phyloP scores from a whole-genome alignment of 257 asterid genomes.

The Nicotiana paniculata region DNA sequence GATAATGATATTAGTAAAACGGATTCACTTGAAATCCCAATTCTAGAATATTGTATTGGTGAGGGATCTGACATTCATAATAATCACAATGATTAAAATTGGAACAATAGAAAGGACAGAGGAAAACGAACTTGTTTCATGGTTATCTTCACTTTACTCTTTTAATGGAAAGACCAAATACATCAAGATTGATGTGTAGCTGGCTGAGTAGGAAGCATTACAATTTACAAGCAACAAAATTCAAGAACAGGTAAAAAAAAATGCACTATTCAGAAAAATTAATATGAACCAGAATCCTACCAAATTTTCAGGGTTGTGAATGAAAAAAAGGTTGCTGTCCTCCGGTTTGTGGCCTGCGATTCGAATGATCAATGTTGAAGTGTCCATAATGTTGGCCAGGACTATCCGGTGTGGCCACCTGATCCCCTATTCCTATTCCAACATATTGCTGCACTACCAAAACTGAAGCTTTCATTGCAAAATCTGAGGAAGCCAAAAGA shows the following conservation, averaged over 20 bases:
- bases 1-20: too few relatives aligned
- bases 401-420: conserved; percentile 36
- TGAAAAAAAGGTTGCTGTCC: conserved; percentile 20
- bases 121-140: background rate
- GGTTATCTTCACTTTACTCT: background rate
- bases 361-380: conserved; percentile 14
- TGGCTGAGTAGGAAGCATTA: background rate
- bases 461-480: conserved; percentile 67
- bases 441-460: conserved; percentile 81
- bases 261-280: background rate
- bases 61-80: background rate
- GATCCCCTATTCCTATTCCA: conserved; percentile 49
- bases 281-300: background rate
- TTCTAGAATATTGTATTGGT: background rate
- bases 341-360: conserved; percentile 24
- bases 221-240: background rate
- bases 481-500: conserved; percentile 79
- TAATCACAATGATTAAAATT: background rate
- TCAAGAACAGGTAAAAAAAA: background rate
- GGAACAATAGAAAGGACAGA: background rate
- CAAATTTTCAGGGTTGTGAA: conserved; percentile 35
- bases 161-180: background rate
- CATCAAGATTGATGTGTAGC: background rate
- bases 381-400: conserved; percentile 29
- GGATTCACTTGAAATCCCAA: too few relatives aligned